These are phyloP conservation scores for Penicillium psychrofluorescens DNA, from an alignment of 495 filamentous ascomycete genomes.

Conservation along the genomic window DNA sequence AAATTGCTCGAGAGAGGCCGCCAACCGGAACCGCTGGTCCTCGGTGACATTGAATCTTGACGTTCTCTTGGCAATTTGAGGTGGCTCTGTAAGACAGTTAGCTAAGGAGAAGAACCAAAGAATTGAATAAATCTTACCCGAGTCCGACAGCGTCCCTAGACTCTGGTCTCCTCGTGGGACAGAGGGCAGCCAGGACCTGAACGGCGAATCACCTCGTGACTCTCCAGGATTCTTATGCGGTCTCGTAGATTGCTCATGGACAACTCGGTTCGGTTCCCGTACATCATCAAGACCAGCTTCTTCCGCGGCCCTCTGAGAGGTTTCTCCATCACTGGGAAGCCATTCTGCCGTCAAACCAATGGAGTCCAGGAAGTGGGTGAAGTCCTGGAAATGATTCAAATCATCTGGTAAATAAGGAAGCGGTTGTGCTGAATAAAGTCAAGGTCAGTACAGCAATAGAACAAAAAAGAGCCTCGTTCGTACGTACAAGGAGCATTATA, in stretches of 20 bases:
- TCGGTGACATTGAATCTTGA: constrained; percentile 28
- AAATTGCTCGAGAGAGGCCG: constrained; percentile 28
- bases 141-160: constrained; percentile 26
- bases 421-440: constrained; percentile 17
- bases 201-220: constrained; percentile 32
- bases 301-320: constrained; percentile 15
- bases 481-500: constrained; percentile 21
- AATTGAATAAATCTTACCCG: constrained; percentile 14
- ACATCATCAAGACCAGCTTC: constrained; percentile 16
- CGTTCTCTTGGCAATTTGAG: constrained; percentile 15
- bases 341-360: constrained; percentile 34
- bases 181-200: constrained; percentile 34
- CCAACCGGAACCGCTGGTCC: constrained; percentile 28
- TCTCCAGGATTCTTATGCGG: constrained; percentile 13
- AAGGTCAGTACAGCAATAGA: background rate
- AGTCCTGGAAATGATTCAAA: constrained; percentile 35
- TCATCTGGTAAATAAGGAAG: constrained; percentile 31
- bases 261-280: constrained; percentile 8
- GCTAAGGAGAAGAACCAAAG: background rate
- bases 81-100: constrained; percentile 16
- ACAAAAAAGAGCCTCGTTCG: background rate
- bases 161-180: constrained; percentile 32
- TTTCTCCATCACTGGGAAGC: constrained; percentile 23
- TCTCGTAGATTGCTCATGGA: constrained; percentile 15
- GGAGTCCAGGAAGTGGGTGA: constrained; percentile 35